phyloP scores from a whole-genome alignment of 2,329 filamentous ascomycete species.

The Helminthosporium solani region DNA sequence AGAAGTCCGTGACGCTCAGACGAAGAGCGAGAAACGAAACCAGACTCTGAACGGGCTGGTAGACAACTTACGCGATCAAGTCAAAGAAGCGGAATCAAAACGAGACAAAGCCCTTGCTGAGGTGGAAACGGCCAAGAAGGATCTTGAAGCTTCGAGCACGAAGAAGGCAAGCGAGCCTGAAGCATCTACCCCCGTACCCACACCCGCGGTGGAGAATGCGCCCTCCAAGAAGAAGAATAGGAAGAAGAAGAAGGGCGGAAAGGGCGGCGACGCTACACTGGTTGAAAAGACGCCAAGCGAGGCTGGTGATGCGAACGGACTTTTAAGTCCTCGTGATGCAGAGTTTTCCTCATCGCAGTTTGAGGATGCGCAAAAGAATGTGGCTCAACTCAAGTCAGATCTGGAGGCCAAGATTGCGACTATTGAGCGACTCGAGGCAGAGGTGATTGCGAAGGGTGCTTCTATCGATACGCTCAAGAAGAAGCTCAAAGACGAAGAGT shows the following conservation, averaged over 20 bases:
- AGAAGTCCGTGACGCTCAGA: constrained; percentile 29
- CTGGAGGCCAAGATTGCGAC: constrained; percentile 36
- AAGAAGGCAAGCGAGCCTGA: constrained; percentile 20
- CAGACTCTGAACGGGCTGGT: constrained; percentile 58
- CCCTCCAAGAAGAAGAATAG: constrained; percentile 73
- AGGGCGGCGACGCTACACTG: constrained; percentile 41
- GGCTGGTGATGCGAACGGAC: constrained; percentile 36
- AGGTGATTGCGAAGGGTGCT: constrained; percentile 58
- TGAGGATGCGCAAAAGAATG: constrained; percentile 31
- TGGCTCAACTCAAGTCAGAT: constrained; percentile 36
- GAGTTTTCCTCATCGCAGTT: constrained; percentile 46
- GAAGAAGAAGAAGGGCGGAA: constrained; percentile 75
- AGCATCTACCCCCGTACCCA: constrained; percentile 20
- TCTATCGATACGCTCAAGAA: constrained; percentile 71
- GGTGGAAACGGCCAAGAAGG: constrained; percentile 37
- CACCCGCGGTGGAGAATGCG: constrained; percentile 32
- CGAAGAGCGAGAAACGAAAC: constrained; percentile 53
- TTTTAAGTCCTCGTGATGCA: constrained; percentile 35
- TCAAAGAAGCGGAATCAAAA: constrained; percentile 55
- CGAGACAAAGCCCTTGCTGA: constrained; percentile 49
- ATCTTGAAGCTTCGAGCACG: constrained; percentile 24
- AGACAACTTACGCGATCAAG: constrained; percentile 54
- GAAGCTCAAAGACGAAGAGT: constrained; percentile 73
- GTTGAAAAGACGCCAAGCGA: constrained; percentile 42
- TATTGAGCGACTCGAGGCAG: constrained; percentile 34